phyloP scores from a whole-genome alignment of 1,284 basidiomycete genomes.

The Ceratobasidium sp. region DNA sequence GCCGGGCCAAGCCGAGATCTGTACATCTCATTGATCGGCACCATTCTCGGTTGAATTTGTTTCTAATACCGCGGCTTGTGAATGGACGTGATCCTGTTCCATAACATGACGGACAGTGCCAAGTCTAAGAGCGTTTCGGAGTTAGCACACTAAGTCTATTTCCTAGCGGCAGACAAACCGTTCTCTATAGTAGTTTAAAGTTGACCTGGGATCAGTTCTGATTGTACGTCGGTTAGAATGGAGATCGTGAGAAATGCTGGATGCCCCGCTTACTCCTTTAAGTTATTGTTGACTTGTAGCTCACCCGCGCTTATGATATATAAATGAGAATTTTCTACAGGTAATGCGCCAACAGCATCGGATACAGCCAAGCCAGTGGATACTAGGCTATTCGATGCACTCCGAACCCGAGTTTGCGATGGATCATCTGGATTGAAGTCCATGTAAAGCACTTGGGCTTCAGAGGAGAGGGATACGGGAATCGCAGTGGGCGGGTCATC shows the following conservation, averaged over 20 bases:
- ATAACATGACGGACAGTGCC: slow-evolving; percentile 6
- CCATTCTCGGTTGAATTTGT: not conserved
- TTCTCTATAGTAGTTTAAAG: slow-evolving; percentile 20
- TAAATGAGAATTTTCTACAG: slow-evolving; percentile 23
- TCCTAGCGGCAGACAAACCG: slow-evolving; percentile 1
- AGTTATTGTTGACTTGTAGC: not conserved
- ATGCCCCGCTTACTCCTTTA: not conserved
- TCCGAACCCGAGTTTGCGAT: slow-evolving; percentile 5
- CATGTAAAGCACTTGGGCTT: slow-evolving; percentile 76
- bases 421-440: slow-evolving; percentile 69
- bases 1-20: too few species aligned
- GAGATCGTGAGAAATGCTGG: not conserved
- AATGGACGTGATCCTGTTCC: not conserved
- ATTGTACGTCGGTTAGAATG: not conserved
- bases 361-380: slow-evolving; percentile 22
- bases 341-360: slow-evolving; percentile 24
- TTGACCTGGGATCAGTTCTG: slow-evolving; percentile 4
- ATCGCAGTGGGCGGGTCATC: slow-evolving; percentile 74
- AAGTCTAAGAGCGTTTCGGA: not conserved
- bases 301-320: slow-evolving; percentile 28
- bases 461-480: slow-evolving; percentile 61
- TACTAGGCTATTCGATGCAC: slow-evolving; percentile 19
- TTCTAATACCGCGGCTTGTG: not conserved
- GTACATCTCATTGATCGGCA: not conserved
- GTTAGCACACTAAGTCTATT: not conserved